Conservation (phyloP, 164 flowering plant genomes). For the Cinnamomum chago region DNA sequence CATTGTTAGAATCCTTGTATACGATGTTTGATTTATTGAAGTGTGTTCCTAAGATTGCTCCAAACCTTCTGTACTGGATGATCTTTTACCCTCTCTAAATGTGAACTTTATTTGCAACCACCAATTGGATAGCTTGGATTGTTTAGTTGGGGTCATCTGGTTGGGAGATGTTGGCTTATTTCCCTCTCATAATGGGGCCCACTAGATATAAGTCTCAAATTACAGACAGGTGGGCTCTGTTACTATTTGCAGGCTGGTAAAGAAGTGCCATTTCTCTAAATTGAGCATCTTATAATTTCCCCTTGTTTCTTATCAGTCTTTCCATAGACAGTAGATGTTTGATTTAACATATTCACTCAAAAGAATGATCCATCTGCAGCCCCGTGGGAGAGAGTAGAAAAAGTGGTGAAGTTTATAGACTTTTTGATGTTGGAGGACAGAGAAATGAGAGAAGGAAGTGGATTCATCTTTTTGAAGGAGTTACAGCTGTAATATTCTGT, state of each 20-base stretch:
- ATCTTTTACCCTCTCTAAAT: background rate
- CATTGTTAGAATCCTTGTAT: background rate
- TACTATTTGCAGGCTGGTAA: background rate
- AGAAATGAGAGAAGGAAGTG: slow-evolving; percentile 99
- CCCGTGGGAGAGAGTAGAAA: slow-evolving; percentile 93
- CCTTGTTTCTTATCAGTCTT: too few species aligned
- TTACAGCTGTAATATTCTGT: slow-evolving; percentile 93
- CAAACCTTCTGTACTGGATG: background rate
- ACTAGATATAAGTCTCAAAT: background rate
- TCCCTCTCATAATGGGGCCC: background rate
- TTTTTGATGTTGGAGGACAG: slow-evolving; percentile 98
- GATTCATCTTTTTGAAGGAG: slow-evolving; percentile 99
- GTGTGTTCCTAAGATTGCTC: background rate
- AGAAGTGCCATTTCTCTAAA: background rate
- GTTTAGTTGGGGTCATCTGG: background rate
- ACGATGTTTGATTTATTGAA: too few species aligned
- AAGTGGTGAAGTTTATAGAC: slow-evolving; percentile 97
- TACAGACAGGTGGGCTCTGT: background rate
- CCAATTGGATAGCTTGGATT: background rate
- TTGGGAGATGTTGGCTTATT: background rate
- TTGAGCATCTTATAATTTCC: background rate
- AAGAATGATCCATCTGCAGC: slow-evolving; percentile 35
- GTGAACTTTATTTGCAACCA: background rate
- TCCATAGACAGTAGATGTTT: background rate
- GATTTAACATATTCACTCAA: background rate